Evolutionary conservation across 1,139 yeast species (phyloP), one percentile per base, ranked within the genome.

Genomic region (Saccharomycopsis hybrid): DNA sequence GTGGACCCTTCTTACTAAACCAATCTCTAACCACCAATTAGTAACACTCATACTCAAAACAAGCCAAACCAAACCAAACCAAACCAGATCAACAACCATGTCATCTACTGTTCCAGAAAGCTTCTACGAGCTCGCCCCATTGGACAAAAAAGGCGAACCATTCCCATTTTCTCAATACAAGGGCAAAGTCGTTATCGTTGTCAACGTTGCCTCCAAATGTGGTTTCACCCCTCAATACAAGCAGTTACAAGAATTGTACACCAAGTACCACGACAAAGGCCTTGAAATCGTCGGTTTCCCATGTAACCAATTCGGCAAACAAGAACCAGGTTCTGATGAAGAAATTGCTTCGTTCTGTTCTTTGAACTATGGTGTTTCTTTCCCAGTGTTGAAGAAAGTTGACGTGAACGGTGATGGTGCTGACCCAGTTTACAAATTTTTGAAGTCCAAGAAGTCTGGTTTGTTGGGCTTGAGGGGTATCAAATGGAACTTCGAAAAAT

Each of bases 401-500:
- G 90, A 90, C 36, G 98, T 92, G 59, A 92, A 92, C 65, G 98
- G 98, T 47, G 69, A 74, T 59, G 68, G 80, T 41, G 81, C 87
- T 36, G 92, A 85, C 62, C 88, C 94, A 28, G 90, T 92, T 40
- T 92, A 80, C 71, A 71, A 77, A 59, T 90, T 64, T 71, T 76
- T 92, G 65, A 92, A 92, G 73, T 50, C 65, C 29, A 63, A 80
- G 60, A 80, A 78, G 66, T 55, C 72, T 38, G 84, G 83, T 18
- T 55, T 70, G 5, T 61, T 82, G 41, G 90, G 90, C 3, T 78
- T 83, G 61, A 73, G 69, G 55, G 88, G 88, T 2, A 68, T 82
- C 48, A 72, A 86, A 65, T 92, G 97, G 98, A 92, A 92, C 71
- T 92, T 90, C 64, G 97, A 90, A 66, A 92, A 92, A 72, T 92